phyloP scores from a whole-genome alignment of 352 stramenopile species.

The Phytopythium boreale region DNA sequence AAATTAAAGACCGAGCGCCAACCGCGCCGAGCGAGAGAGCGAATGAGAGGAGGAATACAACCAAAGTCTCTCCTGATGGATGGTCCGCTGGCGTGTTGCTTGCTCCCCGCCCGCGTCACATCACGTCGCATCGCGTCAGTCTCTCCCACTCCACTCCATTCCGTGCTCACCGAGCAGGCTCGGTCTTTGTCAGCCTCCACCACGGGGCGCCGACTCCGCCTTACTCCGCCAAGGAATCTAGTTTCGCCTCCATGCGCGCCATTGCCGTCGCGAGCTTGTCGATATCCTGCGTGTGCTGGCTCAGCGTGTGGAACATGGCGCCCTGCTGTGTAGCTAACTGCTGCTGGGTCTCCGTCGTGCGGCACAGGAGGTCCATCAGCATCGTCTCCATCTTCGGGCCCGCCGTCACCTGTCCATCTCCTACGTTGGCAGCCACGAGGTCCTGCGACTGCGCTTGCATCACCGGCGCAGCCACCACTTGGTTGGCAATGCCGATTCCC shows the following conservation, averaged over 20 bases:
- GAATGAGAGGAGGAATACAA: not conserved
- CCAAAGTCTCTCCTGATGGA: not conserved
- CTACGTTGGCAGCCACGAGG: constrained; percentile 75
- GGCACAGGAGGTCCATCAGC: constrained; percentile 87
- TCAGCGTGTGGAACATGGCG: constrained; percentile 89
- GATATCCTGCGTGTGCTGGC: constrained; percentile 87
- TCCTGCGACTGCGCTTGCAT: constrained; percentile 59
- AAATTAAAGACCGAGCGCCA: constrained; percentile 16
- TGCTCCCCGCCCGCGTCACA: not conserved
- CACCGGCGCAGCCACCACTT: constrained; percentile 61
- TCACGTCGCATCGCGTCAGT: not conserved
- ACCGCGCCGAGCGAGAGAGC: not conserved
- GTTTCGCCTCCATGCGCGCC: constrained; percentile 89
- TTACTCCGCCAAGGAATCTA: constrained; percentile 82
- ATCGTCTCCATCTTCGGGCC: constrained; percentile 90
- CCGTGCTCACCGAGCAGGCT: constrained; percentile 1
- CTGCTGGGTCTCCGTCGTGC: constrained; percentile 87
- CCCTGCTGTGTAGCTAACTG: constrained; percentile 88
- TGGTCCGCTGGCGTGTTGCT: not conserved
- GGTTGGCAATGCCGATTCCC: constrained; percentile 76
- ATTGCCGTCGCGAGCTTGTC: constrained; percentile 84
- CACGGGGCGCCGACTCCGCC: not conserved
- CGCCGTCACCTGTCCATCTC: constrained; percentile 77
- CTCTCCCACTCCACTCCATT: constrained; percentile 2
- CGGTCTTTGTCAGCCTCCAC: constrained; percentile 4